These are phyloP conservation scores for Podospora appendiculata DNA, from an alignment of 495 filamentous ascomycete genomes.

Conservation along the genomic window DNA sequence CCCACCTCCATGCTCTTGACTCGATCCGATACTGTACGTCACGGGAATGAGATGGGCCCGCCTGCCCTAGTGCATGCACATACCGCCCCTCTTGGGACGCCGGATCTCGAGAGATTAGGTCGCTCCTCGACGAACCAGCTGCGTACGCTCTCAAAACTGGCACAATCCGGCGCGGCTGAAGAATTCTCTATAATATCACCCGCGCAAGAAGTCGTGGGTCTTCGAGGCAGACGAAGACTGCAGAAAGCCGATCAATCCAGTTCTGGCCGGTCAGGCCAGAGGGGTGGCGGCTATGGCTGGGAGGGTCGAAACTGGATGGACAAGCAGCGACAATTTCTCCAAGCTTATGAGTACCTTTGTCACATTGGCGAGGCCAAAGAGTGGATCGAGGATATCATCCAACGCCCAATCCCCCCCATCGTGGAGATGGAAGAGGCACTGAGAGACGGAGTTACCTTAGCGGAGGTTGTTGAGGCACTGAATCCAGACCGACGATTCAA, in stretches of 20 bases:
- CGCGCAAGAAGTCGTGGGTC: constrained; percentile 75
- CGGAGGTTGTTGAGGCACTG: constrained; percentile 90
- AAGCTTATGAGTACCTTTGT: constrained; percentile 98
- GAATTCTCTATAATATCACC: constrained; percentile 66
- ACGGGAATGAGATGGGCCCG: constrained; percentile 19
- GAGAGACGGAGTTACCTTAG: constrained; percentile 87
- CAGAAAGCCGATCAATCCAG: constrained; percentile 58
- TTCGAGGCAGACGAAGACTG: constrained; percentile 74
- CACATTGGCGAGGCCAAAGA: constrained; percentile 99
- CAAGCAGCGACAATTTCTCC: constrained; percentile 88
- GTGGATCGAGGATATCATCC: constrained; percentile 95
- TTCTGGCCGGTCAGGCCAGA: constrained; percentile 37
- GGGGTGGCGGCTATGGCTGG: constrained; percentile 56
- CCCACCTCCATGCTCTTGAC: constrained; percentile 48
- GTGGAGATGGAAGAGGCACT: constrained; percentile 94
- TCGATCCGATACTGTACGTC: constrained; percentile 41
- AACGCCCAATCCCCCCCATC: constrained; percentile 83
- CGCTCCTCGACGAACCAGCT: constrained; percentile 84
- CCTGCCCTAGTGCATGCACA: constrained; percentile 37
- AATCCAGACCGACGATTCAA: constrained; percentile 64
- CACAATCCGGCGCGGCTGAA: constrained; percentile 62
- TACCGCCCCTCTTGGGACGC: constrained; percentile 45
- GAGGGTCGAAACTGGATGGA: constrained; percentile 96
- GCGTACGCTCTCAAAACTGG: constrained; percentile 79
- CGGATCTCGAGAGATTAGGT: constrained; percentile 70